phyloP scores from a whole-genome alignment of 164 flowering plant genomes.

The Chimonanthus salicifolius region DNA sequence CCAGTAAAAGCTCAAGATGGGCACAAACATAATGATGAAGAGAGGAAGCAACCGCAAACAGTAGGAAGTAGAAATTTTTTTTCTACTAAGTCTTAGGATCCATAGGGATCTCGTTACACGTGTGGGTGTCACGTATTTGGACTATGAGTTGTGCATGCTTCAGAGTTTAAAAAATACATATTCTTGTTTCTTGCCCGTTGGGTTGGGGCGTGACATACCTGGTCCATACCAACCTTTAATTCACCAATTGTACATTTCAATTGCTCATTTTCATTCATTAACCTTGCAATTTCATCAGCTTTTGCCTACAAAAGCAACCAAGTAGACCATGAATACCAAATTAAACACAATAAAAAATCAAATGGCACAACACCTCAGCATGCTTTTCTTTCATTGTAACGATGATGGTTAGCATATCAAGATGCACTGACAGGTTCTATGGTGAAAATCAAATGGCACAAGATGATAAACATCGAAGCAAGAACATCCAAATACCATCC shows the following conservation, averaged over 20 bases:
- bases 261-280: constrained; percentile 95
- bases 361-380: not conserved
- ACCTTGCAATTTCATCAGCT: constrained; percentile 90
- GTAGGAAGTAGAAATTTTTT: no score
- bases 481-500: no score
- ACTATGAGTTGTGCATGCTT: no score
- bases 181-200: no score
- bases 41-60: no score
- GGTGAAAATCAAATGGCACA: not conserved
- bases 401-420: not conserved
- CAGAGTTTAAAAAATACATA: no score
- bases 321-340: not conserved
- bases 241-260: constrained; percentile 64
- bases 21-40: no score
- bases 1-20: not conserved
- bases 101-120: no score
- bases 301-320: constrained; percentile 51
- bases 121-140: no score
- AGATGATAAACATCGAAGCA: not conserved
- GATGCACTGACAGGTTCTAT: not conserved
- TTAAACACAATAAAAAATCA: not conserved
- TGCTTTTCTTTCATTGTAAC: not conserved
- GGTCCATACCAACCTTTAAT: constrained; percentile 51
- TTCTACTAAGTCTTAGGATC: no score
- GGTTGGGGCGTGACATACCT: no score